Conservation (phyloP, 306 rosid species). For the Castanospermum australe region DNA sequence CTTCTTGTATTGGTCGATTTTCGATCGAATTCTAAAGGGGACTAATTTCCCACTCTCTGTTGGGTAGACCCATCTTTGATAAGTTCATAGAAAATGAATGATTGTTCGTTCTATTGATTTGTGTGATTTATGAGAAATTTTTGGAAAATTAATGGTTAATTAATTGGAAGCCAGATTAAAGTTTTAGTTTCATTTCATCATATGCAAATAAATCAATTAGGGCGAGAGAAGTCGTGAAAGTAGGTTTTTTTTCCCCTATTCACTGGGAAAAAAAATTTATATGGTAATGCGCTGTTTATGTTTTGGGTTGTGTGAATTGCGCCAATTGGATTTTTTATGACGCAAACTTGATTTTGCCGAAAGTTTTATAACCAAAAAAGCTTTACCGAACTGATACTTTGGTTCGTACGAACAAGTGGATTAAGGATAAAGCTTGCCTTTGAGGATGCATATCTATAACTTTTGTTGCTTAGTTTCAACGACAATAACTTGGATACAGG, state of each 20-base stretch:
- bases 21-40: neutral
- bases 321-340: neutral
- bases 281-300: neutral
- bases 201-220: neutral
- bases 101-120: neutral
- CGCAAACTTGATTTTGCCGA: neutral
- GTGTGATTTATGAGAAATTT: neutral
- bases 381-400: neutral
- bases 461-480: neutral
- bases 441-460: neutral
- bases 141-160: neutral
- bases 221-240: neutral
- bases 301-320: neutral
- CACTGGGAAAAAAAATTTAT: neutral
- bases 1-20: neutral
- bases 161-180: neutral
- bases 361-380: neutral
- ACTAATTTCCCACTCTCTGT: neutral
- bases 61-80: neutral
- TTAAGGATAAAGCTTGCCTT: conserved; percentile 5
- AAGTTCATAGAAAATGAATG: neutral
- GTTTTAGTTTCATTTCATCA: neutral
- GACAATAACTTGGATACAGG: neutral
- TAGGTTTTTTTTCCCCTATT: neutral
- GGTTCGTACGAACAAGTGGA: neutral